Evolutionary conservation across 306 rosid genomes (phyloP).

Genomic region (Medicago arabica): DNA sequence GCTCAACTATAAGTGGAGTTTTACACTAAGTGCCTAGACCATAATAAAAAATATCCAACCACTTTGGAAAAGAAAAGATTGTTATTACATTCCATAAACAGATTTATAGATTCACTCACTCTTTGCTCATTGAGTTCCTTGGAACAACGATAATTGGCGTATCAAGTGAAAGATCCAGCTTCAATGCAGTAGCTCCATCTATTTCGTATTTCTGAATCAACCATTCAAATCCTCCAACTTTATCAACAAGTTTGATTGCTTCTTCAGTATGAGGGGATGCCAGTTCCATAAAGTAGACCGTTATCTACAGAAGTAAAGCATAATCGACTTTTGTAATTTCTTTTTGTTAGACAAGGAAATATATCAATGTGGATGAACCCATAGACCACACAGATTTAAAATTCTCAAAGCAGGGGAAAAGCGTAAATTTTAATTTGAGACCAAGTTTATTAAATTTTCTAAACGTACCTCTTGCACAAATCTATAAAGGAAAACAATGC

Average conservation of each 20-base stretch:
- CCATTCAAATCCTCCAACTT: conserved; percentile 99
- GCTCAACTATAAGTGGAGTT: conserved; percentile 9
- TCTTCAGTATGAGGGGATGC: conserved; percentile 89
- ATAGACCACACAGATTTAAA: conserved; percentile 32
- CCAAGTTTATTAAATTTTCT: conserved; percentile 30
- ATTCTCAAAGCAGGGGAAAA: conserved; percentile 27
- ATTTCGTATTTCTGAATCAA: conserved; percentile 92
- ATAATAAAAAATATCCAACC: conserved; percentile 11
- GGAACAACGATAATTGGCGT: conserved; percentile 94
- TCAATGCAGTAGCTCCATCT: conserved; percentile 90
- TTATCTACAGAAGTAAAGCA: conserved; percentile 65
- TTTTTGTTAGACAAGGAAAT: background rate
- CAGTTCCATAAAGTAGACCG: conserved; percentile 91
- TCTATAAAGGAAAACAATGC: conserved; percentile 91
- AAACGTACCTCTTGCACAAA: conserved; percentile 93
- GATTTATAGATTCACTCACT: conserved; percentile 61
- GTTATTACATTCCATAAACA: conserved; percentile 19
- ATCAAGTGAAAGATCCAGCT: conserved; percentile 94
- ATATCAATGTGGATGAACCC: conserved; percentile 31
- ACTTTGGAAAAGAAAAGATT: conserved; percentile 3
- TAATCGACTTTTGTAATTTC: conserved; percentile 11
- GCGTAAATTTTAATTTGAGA: conserved; percentile 16
- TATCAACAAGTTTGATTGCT: conserved; percentile 94
- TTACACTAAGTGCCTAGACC: background rate
- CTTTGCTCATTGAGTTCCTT: conserved; percentile 82